Evolutionary conservation across 2,329 filamentous ascomycete species (phyloP).

Genomic region (Penicillium hordei): DNA sequence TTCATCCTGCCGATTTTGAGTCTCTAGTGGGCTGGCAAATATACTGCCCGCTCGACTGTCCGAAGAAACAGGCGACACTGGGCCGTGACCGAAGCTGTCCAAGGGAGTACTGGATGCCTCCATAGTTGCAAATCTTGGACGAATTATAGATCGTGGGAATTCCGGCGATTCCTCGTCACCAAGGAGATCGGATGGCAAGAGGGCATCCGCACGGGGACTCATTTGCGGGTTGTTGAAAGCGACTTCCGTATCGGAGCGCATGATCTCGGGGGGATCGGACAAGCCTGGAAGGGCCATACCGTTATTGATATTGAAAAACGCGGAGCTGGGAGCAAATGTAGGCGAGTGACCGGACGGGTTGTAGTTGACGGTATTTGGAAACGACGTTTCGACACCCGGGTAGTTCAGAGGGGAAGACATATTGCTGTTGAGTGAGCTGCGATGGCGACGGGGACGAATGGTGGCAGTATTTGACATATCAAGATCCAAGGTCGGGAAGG

Average conservation of each 20-base stretch:
- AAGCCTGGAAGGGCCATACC: slow-evolving; percentile 58
- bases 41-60: slow-evolving; percentile 45
- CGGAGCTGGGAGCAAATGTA: slow-evolving; percentile 50
- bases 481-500: slow-evolving; percentile 44
- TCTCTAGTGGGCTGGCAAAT: slow-evolving; percentile 50
- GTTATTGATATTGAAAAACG: slow-evolving; percentile 64
- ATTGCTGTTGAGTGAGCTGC: slow-evolving; percentile 49
- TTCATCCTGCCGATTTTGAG: slow-evolving; percentile 42
- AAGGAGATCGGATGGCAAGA: slow-evolving; percentile 62
- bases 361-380: slow-evolving; percentile 46
- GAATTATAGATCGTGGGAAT: slow-evolving; percentile 31
- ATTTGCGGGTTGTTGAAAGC: slow-evolving; percentile 60
- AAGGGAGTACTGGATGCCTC: slow-evolving; percentile 32
- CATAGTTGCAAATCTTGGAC: slow-evolving; percentile 32
- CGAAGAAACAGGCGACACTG: slow-evolving; percentile 48
- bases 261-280: slow-evolving; percentile 39
- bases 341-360: slow-evolving; percentile 53
- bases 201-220: slow-evolving; percentile 62
- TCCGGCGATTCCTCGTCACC: slow-evolving; percentile 53
- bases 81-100: slow-evolving; percentile 38
- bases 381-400: slow-evolving; percentile 40
- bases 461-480: slow-evolving; percentile 42
- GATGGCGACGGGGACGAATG: slow-evolving; percentile 47
- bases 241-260: slow-evolving; percentile 54
- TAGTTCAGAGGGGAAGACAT: slow-evolving; percentile 49